These are phyloP conservation scores for Trichoderma parareesei DNA, from an alignment of 495 filamentous ascomycete genomes.

Conservation along the genomic window DNA sequence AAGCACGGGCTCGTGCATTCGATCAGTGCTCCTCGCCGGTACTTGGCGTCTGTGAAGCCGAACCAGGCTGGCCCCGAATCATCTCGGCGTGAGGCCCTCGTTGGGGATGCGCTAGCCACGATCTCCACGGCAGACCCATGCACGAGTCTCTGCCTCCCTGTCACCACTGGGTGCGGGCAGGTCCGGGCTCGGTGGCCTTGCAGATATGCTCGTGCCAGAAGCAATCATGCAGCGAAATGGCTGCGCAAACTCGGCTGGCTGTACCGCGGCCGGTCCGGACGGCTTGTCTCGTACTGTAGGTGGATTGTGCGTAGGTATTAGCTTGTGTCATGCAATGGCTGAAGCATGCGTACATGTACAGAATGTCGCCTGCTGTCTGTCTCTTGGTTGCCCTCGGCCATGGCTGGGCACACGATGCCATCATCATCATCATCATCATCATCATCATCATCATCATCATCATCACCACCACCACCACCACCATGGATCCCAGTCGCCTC, in stretches of 20 bases:
- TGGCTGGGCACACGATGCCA: not conserved
- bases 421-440: too few relatives aligned
- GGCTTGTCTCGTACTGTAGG: not conserved
- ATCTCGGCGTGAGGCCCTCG: not conserved
- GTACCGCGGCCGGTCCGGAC: not conserved
- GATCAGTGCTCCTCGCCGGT: not conserved
- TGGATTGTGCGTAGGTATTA: too few relatives aligned
- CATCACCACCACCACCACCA: too few relatives aligned
- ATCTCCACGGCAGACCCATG: conserved; percentile 8
- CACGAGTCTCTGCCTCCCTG: not conserved
- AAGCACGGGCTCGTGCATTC: not conserved
- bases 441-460: too few relatives aligned
- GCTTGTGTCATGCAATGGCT: too few relatives aligned
- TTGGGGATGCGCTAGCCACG: conserved; percentile 4
- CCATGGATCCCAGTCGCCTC: not conserved
- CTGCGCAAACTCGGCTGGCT: not conserved
- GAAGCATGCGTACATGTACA: too few relatives aligned
- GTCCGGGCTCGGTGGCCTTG: not conserved
- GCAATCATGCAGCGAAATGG: not conserved
- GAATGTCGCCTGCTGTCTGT: too few relatives aligned
- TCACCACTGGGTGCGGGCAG: not conserved
- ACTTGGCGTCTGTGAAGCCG: not conserved
- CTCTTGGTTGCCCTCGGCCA: not conserved
- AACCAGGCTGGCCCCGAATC: not conserved
- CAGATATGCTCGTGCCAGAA: not conserved